Percentiles rank a stretch among this genome's conserved stretches.
These are phyloP conservation scores for Tulasnella sp. DNA, from an alignment of 768 basidiomycete genomes.

Conservation along the genomic window DNA sequence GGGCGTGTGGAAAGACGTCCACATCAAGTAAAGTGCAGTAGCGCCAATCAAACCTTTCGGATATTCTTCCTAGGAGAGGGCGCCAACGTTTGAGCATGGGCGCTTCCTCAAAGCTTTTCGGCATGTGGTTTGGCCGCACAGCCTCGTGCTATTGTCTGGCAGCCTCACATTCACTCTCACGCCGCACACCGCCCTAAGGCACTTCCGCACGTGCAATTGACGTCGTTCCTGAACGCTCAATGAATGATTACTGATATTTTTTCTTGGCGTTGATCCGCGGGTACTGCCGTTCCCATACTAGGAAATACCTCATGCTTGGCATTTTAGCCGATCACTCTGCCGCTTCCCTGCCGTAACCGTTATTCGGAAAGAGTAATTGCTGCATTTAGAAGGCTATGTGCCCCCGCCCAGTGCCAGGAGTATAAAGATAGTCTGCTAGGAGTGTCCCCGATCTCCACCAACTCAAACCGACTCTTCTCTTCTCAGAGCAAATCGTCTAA, in stretches of 20 bases:
- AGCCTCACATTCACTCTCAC: no score
- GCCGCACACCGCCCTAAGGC: no score
- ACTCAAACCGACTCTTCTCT: background rate
- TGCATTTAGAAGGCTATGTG: background rate
- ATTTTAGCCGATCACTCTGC: background rate
- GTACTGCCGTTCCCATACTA: background rate
- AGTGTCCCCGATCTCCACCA: background rate
- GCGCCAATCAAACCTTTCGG: no score
- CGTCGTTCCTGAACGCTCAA: background rate
- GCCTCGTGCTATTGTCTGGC: no score
- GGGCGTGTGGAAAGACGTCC: no score
- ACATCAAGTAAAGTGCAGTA: no score
- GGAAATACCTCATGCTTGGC: background rate
- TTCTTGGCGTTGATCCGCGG: background rate
- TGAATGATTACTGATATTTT: background rate
- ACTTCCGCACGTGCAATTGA: no score
- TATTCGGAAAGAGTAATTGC: background rate
- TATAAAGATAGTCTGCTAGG: background rate
- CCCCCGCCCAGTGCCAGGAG: background rate
- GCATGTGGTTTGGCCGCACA: no score
- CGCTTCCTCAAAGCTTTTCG: no score
- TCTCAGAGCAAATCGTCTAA: background rate
- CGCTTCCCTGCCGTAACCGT: background rate
- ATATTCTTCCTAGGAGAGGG: no score
- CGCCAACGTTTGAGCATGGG: no score